Conservation (phyloP, 2,329 filamentous ascomycete genomes). For the Xylaria sp. region DNA sequence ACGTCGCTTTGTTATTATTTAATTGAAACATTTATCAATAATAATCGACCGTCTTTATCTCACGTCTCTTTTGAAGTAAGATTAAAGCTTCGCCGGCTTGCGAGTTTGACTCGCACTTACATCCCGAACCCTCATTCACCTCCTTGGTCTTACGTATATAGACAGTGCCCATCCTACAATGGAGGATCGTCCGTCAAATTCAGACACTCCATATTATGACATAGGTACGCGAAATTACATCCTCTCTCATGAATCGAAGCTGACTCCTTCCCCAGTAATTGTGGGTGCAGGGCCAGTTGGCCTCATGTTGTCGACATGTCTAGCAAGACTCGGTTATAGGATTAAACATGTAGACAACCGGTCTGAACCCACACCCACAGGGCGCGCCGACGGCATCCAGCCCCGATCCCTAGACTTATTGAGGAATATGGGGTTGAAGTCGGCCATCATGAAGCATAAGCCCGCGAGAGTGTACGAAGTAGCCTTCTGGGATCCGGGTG, state of each 20-base stretch:
- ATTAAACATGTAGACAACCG: constrained; percentile 96
- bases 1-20: constrained; percentile 5
- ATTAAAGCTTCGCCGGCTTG: background rate
- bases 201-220: constrained; percentile 53
- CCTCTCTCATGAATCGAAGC: constrained; percentile 34
- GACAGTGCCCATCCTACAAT: constrained; percentile 31
- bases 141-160: constrained; percentile 6
- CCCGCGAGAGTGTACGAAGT: constrained; percentile 87
- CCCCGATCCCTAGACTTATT: constrained; percentile 88
- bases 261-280: constrained; percentile 69
- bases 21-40: background rate
- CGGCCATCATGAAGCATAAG: constrained; percentile 85
- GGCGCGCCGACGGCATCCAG: constrained; percentile 91
- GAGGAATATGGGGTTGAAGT: constrained; percentile 89
- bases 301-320: constrained; percentile 85
- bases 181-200: constrained; percentile 40
- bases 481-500: constrained; percentile 76
- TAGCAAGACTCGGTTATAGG: constrained; percentile 92
- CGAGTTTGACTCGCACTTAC: background rate
- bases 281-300: constrained; percentile 91
- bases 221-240: constrained; percentile 52
- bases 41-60: background rate
- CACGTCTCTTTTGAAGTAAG: background rate
- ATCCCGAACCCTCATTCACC: background rate
- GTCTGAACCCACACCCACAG: constrained; percentile 83